Percentiles rank a stretch among this genome's conserved stretches.
These are phyloP conservation scores for Ogataea hybrid DNA, from an alignment of 1,139 yeast genomes.

Conservation along the genomic window DNA sequence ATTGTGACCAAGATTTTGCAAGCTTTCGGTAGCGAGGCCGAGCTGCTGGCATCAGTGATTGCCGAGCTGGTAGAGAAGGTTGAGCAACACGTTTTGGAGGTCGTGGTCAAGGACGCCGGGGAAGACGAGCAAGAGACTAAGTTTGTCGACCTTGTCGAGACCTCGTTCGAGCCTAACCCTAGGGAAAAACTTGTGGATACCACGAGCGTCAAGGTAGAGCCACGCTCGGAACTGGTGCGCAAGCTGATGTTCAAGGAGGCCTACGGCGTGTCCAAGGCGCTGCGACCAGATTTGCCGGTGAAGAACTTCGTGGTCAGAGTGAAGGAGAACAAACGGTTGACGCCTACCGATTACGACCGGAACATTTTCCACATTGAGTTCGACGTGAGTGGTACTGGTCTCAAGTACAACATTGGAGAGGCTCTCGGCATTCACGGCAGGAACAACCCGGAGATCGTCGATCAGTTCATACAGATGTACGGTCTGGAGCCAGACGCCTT, in stretches of 20 bases:
- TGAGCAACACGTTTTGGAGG: conserved; percentile 40
- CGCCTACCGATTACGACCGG: conserved; percentile 90
- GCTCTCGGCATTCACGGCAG: conserved; percentile 96
- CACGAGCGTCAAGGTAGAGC: conserved; percentile 34
- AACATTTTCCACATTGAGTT: conserved; percentile 97
- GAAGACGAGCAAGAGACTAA: conserved; percentile 32
- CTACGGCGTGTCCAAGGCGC: conserved; percentile 48
- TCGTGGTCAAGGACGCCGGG: conserved; percentile 37
- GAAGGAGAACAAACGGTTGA: conserved; percentile 86
- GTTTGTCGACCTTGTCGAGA: conserved; percentile 45
- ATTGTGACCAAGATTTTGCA: conserved; percentile 78
- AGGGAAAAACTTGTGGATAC: conserved; percentile 46
- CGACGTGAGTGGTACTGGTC: conserved; percentile 86
- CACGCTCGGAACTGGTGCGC: conserved; percentile 60
- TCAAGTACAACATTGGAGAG: conserved; percentile 92
- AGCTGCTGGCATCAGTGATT: conserved; percentile 78
- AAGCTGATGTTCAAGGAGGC: conserved; percentile 82
- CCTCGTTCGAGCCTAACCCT: conserved; percentile 61
- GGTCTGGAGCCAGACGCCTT: conserved; percentile 68
- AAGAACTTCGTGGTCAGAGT: conserved; percentile 86
- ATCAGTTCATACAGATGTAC: conserved; percentile 66
- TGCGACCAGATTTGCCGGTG: conserved; percentile 91
- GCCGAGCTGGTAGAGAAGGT: conserved; percentile 61
- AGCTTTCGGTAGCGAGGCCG: conserved; percentile 80
- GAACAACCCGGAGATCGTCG: conserved; percentile 65